Percentiles rank a stretch among this genome's conserved stretches.
Conservation (phyloP, 148 eudicot species). For the Rhododendron ferrugineum region DNA sequence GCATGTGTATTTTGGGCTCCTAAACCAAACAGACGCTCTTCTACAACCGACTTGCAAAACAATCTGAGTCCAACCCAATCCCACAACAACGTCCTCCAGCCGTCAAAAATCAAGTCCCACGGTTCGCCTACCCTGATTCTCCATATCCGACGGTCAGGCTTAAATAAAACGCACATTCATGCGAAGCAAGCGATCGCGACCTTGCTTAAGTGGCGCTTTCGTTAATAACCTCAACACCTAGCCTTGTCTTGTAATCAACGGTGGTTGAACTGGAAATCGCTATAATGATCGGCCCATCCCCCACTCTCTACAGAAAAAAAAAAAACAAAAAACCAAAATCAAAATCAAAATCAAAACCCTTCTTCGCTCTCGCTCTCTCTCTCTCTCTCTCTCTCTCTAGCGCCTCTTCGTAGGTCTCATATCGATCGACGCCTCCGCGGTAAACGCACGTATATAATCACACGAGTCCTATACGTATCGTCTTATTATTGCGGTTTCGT, state of each 20-base stretch:
- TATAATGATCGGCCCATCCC: constrained; percentile 4
- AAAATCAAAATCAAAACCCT: constrained; percentile 2
- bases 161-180: neutral
- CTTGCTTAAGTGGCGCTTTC: constrained; percentile 10
- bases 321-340: neutral
- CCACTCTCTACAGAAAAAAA: neutral
- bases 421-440: constrained; percentile 18
- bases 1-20: neutral
- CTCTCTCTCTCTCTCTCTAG: neutral
- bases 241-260: constrained; percentile 13
- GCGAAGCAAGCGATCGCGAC: neutral
- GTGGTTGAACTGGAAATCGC: constrained; percentile 12
- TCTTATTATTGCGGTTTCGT: neutral
- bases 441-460: neutral
- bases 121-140: neutral
- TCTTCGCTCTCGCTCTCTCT: neutral
- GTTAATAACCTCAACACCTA: constrained; percentile 14
- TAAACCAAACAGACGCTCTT: neutral
- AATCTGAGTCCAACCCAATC: neutral
- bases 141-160: neutral
- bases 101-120: neutral
- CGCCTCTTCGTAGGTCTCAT: neutral
- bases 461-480: neutral
- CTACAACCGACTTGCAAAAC: neutral
- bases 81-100: neutral